Evolutionary conservation across 139 green algal genomes (phyloP).

Genomic region (Tetradesmus obliquus): DNA sequence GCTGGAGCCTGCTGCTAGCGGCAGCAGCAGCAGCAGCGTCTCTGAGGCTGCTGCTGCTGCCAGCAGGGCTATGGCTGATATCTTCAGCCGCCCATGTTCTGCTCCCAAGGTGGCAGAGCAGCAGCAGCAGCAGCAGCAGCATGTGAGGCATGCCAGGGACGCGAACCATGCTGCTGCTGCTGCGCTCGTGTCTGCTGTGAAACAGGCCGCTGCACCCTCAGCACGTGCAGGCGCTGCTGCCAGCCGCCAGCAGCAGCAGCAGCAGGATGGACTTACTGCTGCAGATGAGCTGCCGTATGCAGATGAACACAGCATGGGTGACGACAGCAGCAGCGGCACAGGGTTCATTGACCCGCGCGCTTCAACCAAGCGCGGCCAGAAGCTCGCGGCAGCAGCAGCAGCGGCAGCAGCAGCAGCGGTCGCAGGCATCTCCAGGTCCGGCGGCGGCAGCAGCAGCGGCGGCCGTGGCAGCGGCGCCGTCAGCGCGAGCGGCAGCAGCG

Average conservation of each 20-base stretch:
- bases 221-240: background rate
- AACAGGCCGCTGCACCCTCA: background rate
- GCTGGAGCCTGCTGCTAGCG: background rate
- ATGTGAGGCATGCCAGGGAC: background rate
- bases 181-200: background rate
- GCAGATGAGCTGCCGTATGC: background rate
- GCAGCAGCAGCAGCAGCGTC: background rate
- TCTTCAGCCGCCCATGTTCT: background rate
- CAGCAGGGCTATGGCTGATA: slow-evolving; percentile 17
- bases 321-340: background rate
- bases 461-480: too few relatives aligned
- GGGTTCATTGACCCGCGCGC: background rate
- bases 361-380: background rate
- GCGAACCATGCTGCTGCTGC: background rate
- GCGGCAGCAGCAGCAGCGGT: background rate
- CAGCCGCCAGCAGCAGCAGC: background rate
- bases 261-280: background rate
- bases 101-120: background rate
- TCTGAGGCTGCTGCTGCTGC: slow-evolving; percentile 35
- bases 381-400: background rate
- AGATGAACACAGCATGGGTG: background rate
- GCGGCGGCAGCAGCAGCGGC: background rate
- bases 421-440: background rate
- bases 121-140: background rate
- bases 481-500: background rate